Evolutionary conservation across 2,329 filamentous ascomycete genomes (phyloP).

Genomic region (Ophiosphaerella korrae): DNA sequence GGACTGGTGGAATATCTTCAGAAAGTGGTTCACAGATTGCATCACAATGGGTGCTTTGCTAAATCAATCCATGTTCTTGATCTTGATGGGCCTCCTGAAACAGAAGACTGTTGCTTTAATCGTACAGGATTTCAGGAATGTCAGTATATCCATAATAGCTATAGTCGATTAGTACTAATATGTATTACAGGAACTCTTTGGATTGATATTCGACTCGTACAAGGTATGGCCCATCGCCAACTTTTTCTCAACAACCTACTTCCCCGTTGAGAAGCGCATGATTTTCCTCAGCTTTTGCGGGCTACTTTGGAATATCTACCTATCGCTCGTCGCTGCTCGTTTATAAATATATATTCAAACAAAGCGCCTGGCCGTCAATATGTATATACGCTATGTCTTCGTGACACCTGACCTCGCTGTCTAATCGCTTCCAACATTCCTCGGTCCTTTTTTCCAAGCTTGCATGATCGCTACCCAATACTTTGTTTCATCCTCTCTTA

Average conservation of each 20-base stretch:
- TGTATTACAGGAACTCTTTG: slow-evolving; percentile 31
- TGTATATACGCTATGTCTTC: too few relatives aligned
- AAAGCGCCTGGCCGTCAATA: too few relatives aligned
- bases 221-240: slow-evolving; percentile 76
- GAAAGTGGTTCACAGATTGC: slow-evolving; percentile 72
- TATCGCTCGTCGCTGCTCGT: slow-evolving; percentile 65
- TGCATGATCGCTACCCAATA: slow-evolving; percentile 60
- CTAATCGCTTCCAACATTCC: background rate
- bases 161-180: slow-evolving; percentile 3
- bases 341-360: slow-evolving; percentile 18
- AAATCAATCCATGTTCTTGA: slow-evolving; percentile 69
- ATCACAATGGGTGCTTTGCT: slow-evolving; percentile 65
- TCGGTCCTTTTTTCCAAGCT: slow-evolving; percentile 34
- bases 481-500: slow-evolving; percentile 60
- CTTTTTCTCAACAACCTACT: slow-evolving; percentile 71
- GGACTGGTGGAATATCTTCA: slow-evolving; percentile 63
- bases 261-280: slow-evolving; percentile 71
- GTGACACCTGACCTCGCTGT: too few relatives aligned
- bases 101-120: slow-evolving; percentile 41
- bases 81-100: slow-evolving; percentile 61
- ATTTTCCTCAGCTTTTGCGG: slow-evolving; percentile 75
- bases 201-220: slow-evolving; percentile 64
- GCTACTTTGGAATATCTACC: slow-evolving; percentile 74
- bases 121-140: slow-evolving; percentile 39
- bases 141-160: slow-evolving; percentile 40